These are phyloP conservation scores for Cichorium intybus DNA, from an alignment of 140 eudicot species.

Conservation along the genomic window DNA sequence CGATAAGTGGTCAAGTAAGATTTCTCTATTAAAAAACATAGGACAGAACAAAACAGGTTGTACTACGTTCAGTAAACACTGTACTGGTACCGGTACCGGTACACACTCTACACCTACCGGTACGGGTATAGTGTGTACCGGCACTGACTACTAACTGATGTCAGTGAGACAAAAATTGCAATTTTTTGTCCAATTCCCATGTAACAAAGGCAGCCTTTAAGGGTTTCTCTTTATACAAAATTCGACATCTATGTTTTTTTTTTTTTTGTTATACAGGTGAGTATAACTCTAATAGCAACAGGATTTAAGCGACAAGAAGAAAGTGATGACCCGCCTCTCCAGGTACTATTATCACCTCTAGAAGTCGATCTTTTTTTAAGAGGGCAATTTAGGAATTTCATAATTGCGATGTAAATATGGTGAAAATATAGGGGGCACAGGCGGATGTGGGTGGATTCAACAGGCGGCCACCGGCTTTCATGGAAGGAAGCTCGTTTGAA, in stretches of 20 bases:
- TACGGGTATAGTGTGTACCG: no score
- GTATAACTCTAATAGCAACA: constrained; percentile 92
- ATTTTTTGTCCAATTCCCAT: not conserved
- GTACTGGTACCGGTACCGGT: not conserved
- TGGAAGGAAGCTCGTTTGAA: constrained; percentile 58
- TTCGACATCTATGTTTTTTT: not conserved
- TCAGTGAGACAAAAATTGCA: not conserved
- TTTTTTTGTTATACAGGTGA: constrained; percentile 44
- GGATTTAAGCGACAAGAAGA: constrained; percentile 94
- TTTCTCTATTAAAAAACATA: not conserved
- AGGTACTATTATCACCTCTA: constrained; percentile 18
- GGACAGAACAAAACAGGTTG: not conserved
- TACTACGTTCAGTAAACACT: not conserved
- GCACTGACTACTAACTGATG: no score
- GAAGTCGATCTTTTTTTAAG: not conserved
- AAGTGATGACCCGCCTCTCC: constrained; percentile 39
- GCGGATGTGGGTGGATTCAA: constrained; percentile 45
- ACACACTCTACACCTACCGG: no score
- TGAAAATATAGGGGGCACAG: constrained; percentile 48
- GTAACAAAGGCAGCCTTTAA: not conserved
- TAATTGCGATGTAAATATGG: constrained; percentile 1
- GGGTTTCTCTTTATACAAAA: not conserved
- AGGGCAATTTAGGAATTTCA: not conserved
- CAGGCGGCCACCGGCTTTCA: constrained; percentile 44
- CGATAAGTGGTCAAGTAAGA: constrained; percentile 86